These are phyloP conservation scores for Inga laurina DNA, from an alignment of 306 rosid genomes.

Conservation along the genomic window DNA sequence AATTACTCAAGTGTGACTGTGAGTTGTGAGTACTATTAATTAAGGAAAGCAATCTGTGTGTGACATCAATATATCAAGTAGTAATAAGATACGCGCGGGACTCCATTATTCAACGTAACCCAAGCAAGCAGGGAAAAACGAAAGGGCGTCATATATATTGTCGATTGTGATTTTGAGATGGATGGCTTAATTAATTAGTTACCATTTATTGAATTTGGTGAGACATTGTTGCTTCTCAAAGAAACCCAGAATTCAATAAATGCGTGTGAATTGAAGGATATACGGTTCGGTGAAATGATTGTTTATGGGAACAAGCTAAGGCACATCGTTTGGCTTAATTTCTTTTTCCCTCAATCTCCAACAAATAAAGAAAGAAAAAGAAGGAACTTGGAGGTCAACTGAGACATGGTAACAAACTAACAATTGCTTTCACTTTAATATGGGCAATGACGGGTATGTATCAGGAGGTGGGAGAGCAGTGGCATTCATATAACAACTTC, in stretches of 20 bases:
- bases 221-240: conserved; percentile 27
- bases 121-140: conserved; percentile 6
- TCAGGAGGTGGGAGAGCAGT: conserved; percentile 29
- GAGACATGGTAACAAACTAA: conserved; percentile 30
- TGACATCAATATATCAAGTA: background rate
- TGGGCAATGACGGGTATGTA: conserved; percentile 36
- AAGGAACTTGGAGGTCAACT: conserved; percentile 30
- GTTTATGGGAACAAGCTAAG: conserved; percentile 4
- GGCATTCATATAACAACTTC: conserved; percentile 34
- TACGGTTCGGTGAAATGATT: conserved; percentile 30
- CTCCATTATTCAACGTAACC: background rate
- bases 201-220: conserved; percentile 31
- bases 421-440: conserved; percentile 36
- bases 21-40: conserved; percentile 12
- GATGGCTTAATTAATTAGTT: conserved; percentile 19
- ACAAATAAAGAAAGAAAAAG: background rate
- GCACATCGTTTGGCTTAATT: conserved; percentile 27
- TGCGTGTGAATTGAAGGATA: conserved; percentile 32
- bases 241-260: conserved; percentile 26
- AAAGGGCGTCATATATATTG: background rate
- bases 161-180: conserved; percentile 12
- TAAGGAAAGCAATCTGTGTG: conserved; percentile 13
- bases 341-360: conserved; percentile 12
- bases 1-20: background rate
- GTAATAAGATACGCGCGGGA: background rate